Evolutionary conservation across 352 stramenopile genomes (phyloP), one percentile per base, ranked within the genome.

Genomic region (Phytophthora hibernalis): DNA sequence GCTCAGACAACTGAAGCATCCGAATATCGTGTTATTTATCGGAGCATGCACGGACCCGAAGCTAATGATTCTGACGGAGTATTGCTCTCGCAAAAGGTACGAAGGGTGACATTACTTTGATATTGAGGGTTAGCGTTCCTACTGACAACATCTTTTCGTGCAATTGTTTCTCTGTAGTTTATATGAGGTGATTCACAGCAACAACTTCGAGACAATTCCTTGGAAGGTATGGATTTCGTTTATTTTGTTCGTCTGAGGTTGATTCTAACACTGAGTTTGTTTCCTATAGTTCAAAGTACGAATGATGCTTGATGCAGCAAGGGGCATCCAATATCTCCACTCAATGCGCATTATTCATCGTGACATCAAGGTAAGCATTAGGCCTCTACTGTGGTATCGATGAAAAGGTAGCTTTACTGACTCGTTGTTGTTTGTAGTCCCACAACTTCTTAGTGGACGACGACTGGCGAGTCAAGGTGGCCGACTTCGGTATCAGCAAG

Each of bases 11-110:
- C 80, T 96, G 56, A 95, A 94, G 68, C 89, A 96, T 55, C 89
- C 89, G 40, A 96, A 96, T 59, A 96, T 96, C 64, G 87, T 96
- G 22, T 75, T 96, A 74, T 96, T 96, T 79, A 96, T 96, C 65
- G 89, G 89, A 67, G 89, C 89, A 53, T 96, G 89, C 67, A 96
- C 88, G 53, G 85, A 95, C 51, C 88, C 89, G 18, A 95, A 93
- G 70, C 70, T 96, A 31, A 92, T 96, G 81, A 96, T 96, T 66
- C 70, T 96, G 44, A 96, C 86, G 12, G 89, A 96, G 66, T 96
- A 95, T 62, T 96, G 89, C 72, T 95, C 89, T 43, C 78, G 87
- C 56, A 95, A 95, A 74, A 96, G 87, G 87, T 96, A 72, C 44
- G 55, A 35, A 0, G 5, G 2, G 8, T 61, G 24, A 10, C 2